These are phyloP conservation scores for Huntiella decipiens DNA, from an alignment of 2,329 filamentous ascomycete genomes.

Conservation along the genomic window DNA sequence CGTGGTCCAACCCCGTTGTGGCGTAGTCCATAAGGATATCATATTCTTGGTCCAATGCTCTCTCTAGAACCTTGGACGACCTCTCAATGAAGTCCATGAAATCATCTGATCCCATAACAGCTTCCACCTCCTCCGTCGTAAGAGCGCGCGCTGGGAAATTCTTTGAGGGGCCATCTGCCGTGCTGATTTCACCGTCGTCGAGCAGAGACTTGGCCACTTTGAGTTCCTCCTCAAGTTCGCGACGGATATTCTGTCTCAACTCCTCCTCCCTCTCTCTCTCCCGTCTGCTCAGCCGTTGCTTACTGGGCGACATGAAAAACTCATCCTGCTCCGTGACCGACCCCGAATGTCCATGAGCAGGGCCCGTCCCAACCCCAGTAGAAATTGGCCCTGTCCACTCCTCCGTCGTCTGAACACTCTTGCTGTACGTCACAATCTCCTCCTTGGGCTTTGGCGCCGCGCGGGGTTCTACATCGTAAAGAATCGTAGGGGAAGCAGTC, in stretches of 20 bases:
- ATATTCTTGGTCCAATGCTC: constrained; percentile 87
- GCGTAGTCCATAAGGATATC: constrained; percentile 93
- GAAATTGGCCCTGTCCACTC: constrained; percentile 39
- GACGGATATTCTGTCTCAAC: constrained; percentile 62
- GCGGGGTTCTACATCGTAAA: constrained; percentile 57
- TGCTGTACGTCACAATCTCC: constrained; percentile 91
- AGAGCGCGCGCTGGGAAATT: constrained; percentile 67
- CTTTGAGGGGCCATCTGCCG: constrained; percentile 16
- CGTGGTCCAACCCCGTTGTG: constrained; percentile 51
- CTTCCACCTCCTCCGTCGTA: constrained; percentile 68
- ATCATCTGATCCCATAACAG: constrained; percentile 78
- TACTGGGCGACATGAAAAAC: constrained; percentile 41
- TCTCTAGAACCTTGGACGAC: constrained; percentile 91
- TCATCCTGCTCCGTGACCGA: constrained; percentile 43
- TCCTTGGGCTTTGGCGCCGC: constrained; percentile 37
- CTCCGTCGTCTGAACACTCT: constrained; percentile 80
- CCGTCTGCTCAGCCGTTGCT: constrained; percentile 52
- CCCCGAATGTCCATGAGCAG: constrained; percentile 22
- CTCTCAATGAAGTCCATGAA: constrained; percentile 91
- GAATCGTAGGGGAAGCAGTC: constrained; percentile 52
- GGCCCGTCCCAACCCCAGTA: constrained; percentile 9
- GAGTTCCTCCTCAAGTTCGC: constrained; percentile 85
- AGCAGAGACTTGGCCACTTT: constrained; percentile 47
- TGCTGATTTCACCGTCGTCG: constrained; percentile 27
- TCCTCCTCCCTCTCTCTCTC: constrained; percentile 77